Evolutionary conservation across 352 stramenopile genomes (phyloP), one percentile per base, ranked within the genome.

Genomic region (Blastocystis sp.): DNA sequence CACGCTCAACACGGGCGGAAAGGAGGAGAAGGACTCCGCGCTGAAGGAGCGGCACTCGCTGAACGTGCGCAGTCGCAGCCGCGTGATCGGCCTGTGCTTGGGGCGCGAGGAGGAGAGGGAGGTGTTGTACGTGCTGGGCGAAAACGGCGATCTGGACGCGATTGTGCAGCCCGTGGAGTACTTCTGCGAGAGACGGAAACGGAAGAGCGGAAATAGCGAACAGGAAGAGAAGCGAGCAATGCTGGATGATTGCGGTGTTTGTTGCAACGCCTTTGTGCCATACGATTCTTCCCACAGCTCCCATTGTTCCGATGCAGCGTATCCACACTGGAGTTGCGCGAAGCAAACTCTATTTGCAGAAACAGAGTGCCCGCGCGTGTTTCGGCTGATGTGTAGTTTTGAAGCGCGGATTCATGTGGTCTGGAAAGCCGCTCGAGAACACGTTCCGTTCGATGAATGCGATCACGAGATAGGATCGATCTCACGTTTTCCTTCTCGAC

Each of bases 141-240:
- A 84, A 38, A 84, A 84, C 34, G 74, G 74, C n/a, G 74, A 84
- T 84, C 53, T 84, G 7, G 74, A 84, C 52, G 52, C 48, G 11
- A 45, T 84, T 21, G n/a, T 52, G 28, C 38, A 70, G 5, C 74
- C 74, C 0, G 67, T 17, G 45, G 56, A 67, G 53, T 84, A 52
- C n/a, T 45, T 84, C 23, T 59, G 0, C 11, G 74, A 84, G 74
- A 3, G 74, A 45, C 14, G 74, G 34, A 84, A 84, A 19, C 14
- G 61, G 19, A 84, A 59, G 38, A 48, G 56, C 19, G 48, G 56
- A 23, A 14, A 1, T 45, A 56, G 53, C 19, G 74, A 69, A 5
- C 2, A 66, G 7, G 60, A 84, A 14, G 53, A 84, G 19, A 84
- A 84, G 66, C 53, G 60, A 40, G 41, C 48, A 19, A 41, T 69